Percentiles rank a stretch among this genome's conserved stretches.
phyloP scores from a whole-genome alignment of 306 rosid species.

The Boehmeria nivea region DNA sequence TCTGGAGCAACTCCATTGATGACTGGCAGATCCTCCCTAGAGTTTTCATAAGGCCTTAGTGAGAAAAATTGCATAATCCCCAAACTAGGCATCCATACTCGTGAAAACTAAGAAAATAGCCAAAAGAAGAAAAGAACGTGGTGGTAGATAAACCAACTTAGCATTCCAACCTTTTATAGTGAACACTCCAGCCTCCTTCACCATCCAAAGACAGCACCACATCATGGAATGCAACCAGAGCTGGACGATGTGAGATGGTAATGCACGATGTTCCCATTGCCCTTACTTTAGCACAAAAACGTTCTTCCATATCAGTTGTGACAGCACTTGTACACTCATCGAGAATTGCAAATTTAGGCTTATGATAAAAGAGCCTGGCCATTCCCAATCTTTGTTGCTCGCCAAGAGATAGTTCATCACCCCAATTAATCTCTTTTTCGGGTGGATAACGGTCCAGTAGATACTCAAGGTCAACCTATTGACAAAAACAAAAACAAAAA shows the following conservation, averaged over 20 bases:
- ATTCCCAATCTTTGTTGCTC: conserved; percentile 98
- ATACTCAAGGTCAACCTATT: conserved; percentile 96
- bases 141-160: conserved; percentile 10
- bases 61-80: conserved; percentile 12
- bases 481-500: conserved; percentile 23
- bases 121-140: conserved; percentile 9
- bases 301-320: conserved; percentile 99
- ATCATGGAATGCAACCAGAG: conserved; percentile 95
- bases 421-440: conserved; percentile 93
- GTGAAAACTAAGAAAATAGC: conserved; percentile 1
- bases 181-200: conserved; percentile 99
- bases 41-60: conserved; percentile 25
- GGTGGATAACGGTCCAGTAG: conserved; percentile 83
- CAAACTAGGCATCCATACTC: background rate
- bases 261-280: conserved; percentile 99
- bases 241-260: conserved; percentile 98
- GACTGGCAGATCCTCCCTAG: conserved; percentile 68
- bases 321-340: conserved; percentile 99
- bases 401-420: conserved; percentile 93
- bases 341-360: conserved; percentile 96
- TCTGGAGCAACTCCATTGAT: conserved; percentile 37
- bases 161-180: conserved; percentile 57
- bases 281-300: conserved; percentile 92
- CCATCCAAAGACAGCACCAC: conserved; percentile 94
- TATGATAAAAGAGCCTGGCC: conserved; percentile 98